Evolutionary conservation across 2,329 filamentous ascomycete species (phyloP).

Genomic region (Fusarium mangiferae): DNA sequence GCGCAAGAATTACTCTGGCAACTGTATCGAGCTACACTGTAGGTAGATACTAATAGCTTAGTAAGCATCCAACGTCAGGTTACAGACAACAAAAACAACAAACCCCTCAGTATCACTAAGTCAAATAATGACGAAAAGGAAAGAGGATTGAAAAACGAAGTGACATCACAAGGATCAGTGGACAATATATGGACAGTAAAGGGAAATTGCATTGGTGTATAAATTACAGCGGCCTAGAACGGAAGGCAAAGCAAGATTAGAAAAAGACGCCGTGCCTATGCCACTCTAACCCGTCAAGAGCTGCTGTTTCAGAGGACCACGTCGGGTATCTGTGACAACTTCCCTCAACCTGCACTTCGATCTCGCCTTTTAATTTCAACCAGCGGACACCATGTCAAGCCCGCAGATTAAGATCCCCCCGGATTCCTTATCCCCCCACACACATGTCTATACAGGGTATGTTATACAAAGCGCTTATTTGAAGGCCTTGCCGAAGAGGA

Average conservation of each 20-base stretch:
- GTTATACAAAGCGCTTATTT: constrained; percentile 64
- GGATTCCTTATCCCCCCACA: constrained; percentile 45
- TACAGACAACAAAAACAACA: not conserved
- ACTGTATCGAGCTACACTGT: not conserved
- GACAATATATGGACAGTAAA: constrained; percentile 42
- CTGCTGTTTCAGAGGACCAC: constrained; percentile 54
- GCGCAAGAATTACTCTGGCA: not conserved
- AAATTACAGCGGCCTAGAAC: constrained; percentile 70
- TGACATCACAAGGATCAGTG: not conserved
- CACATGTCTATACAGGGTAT: constrained; percentile 55
- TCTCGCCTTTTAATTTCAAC: constrained; percentile 60
- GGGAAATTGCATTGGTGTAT: constrained; percentile 69
- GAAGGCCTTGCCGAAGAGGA: constrained; percentile 99
- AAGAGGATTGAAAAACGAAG: not conserved
- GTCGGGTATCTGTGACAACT: constrained; percentile 53
- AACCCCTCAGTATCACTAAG: not conserved
- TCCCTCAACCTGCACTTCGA: constrained; percentile 57
- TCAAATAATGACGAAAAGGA: not conserved
- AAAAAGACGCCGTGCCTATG: constrained; percentile 60
- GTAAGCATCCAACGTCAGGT: constrained; percentile 4
- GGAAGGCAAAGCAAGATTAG: constrained; percentile 57
- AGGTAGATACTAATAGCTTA: constrained; percentile 1
- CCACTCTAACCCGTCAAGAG: constrained; percentile 61
- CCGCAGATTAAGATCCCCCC: constrained; percentile 47
- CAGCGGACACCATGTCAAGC: constrained; percentile 52